A percentile compares a stretch with the other conserved stretches of the same genome.
phyloP scores from a whole-genome alignment of 371 early-diverging fungal genomes.

The Saksenaea vasiformis region DNA sequence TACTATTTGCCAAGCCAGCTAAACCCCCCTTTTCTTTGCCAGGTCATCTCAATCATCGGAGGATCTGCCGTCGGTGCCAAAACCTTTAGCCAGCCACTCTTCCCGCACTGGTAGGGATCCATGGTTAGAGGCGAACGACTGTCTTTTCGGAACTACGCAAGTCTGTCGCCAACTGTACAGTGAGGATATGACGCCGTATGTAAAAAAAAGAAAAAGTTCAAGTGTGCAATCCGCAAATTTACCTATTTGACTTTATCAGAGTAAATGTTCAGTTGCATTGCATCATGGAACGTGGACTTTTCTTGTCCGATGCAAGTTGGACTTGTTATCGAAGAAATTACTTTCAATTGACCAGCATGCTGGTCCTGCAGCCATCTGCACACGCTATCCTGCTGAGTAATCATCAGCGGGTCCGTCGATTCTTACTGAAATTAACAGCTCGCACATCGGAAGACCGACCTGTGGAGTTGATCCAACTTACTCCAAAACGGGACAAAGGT shows the following conservation, averaged over 20 bases:
- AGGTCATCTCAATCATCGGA: neutral
- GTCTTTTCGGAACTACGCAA: conserved; percentile 17
- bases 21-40: neutral
- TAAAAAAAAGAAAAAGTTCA: neutral
- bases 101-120: neutral
- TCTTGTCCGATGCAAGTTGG: conserved; percentile 72
- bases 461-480: conserved; percentile 83
- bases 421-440: conserved; percentile 18
- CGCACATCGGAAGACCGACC: conserved; percentile 44
- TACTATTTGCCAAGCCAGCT: too few species aligned
- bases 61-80: neutral
- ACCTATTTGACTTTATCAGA: conserved; percentile 4
- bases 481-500: conserved; percentile 88
- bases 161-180: conserved; percentile 8
- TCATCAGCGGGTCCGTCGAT: conserved; percentile 29
- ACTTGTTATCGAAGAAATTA: conserved; percentile 92
- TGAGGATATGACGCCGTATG: neutral
- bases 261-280: conserved; percentile 43
- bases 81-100: neutral
- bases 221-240: conserved; percentile 7
- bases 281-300: conserved; percentile 71
- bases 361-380: conserved; percentile 35
- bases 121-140: neutral
- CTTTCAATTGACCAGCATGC: conserved; percentile 76
- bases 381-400: conserved; percentile 28